Base-by-base conservation (phyloP, 2,329 filamentous ascomycete genomes). In the Colletotrichum sp. region DNA sequence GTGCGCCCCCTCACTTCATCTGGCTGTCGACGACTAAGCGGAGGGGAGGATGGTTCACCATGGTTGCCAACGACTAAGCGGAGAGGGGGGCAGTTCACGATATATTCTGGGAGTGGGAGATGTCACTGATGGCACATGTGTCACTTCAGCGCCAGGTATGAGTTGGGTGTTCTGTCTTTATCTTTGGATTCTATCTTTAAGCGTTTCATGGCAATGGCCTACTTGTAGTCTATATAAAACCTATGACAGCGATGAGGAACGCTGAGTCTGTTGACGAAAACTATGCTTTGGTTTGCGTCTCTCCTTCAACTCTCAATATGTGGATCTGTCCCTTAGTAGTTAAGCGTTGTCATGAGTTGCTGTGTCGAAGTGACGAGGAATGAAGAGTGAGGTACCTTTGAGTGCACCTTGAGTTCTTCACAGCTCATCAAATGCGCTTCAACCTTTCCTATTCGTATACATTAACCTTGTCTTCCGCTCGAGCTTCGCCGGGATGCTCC, bases 241-340 rank as follows among this genome's bases (percentile, higher is more conserved):
- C 9, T 6, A 0, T n/a, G 39, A 10, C 9, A 1, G 3, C 39
- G 39, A 44, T 1, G 9, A n/a, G 0, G 1, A n/a, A n/a, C 18
- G 2, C 16, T 18, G 36, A 44, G 3, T 10, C 5, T 0, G 4
- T 18, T 9, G 36, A 44, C 7, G 18, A 10, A 44, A 3, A 0
- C 1, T 10, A 0, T n/a, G 8, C 9, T 3, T 44, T 10, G 18
- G 0, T 2, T 44, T 12, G 4, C 3, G 3, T 44, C 9, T n/a
- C 1, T 10, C 5, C 18, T n/a, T 0, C 18, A 44, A 44, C 18
- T 44, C 18, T n/a, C 39, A n/a, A n/a, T 3, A n/a, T n/a, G 4
- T 12, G 5, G 18, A 12, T 12, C 6, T 18, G 16, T 44, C 18
- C 1, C 18, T 18, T 8, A 36, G 34, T 8, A 44, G 6, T 44